Percentiles rank a stretch among this genome's conserved stretches.
These are phyloP conservation scores for Alternaria sp. DNA, from an alignment of 2,329 filamentous ascomycete genomes.

Conservation along the genomic window DNA sequence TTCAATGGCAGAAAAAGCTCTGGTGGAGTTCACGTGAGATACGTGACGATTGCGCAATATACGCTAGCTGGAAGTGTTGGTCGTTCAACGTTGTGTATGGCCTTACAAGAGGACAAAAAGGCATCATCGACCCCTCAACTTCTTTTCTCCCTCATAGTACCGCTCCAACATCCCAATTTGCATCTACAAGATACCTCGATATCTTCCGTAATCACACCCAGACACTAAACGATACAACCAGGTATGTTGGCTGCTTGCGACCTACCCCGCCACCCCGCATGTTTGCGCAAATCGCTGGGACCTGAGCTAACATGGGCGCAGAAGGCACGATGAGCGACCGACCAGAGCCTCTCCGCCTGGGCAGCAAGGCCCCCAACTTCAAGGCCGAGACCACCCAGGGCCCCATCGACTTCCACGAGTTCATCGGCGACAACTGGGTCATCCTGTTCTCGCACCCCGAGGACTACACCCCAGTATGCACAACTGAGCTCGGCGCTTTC, in stretches of 20 bases:
- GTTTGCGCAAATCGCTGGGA: conserved; percentile 33
- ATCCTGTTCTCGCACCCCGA: conserved; percentile 75
- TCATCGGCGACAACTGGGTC: conserved; percentile 73
- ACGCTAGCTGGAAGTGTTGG: conserved; percentile 36
- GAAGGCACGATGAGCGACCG: conserved; percentile 39
- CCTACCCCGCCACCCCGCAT: conserved; percentile 40
- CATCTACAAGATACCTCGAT: neutral
- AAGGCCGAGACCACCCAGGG: conserved; percentile 70
- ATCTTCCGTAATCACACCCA: neutral
- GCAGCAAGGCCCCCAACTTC: conserved; percentile 72
- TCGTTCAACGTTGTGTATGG: conserved; percentile 14
- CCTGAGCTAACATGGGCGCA: conserved; percentile 19
- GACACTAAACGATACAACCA: conserved; percentile 3
- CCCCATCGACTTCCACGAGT: conserved; percentile 73
- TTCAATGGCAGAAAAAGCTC: conserved; percentile 34
- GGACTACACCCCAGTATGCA: conserved; percentile 66
- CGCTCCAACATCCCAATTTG: neutral
- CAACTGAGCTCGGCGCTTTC: conserved; percentile 68
- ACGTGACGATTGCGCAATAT: conserved; percentile 45
- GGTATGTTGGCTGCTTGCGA: conserved; percentile 12
- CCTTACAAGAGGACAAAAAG: conserved; percentile 29
- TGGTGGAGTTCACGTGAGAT: conserved; percentile 20
- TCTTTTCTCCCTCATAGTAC: neutral
- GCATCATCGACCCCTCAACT: conserved; percentile 20
- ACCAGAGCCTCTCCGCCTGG: conserved; percentile 64